phyloP scores from a whole-genome alignment of 768 basidiomycete genomes.

The Tylopilus cervinicoccineus region DNA sequence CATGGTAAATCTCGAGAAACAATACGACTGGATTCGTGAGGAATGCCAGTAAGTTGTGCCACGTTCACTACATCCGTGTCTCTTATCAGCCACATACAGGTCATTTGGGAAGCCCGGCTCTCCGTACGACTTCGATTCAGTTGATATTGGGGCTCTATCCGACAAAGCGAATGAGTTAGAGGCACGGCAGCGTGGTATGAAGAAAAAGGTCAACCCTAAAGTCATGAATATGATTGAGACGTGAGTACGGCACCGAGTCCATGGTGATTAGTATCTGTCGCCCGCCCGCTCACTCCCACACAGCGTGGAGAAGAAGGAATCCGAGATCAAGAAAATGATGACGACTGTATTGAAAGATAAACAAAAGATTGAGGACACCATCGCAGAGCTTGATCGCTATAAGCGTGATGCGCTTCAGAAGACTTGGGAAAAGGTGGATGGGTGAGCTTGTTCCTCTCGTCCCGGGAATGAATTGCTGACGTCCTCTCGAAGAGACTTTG shows the following conservation, averaged over 20 bases:
- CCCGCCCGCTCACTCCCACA: neutral
- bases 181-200: conserved; percentile 76
- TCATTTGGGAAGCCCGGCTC: conserved; percentile 80
- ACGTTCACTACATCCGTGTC: neutral
- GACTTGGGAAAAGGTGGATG: conserved; percentile 95
- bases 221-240: conserved; percentile 95
- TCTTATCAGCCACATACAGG: conserved; percentile 36
- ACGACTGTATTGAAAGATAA: conserved; percentile 87
- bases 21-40: conserved; percentile 83
- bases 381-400: conserved; percentile 88
- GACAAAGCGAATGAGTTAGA: conserved; percentile 73
- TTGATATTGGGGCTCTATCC: conserved; percentile 57
- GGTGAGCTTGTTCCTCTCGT: conserved; percentile 42
- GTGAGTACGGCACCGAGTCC: conserved; percentile 40
- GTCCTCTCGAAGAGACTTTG: conserved; percentile 71
- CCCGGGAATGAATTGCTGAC: neutral
- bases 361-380: conserved; percentile 90
- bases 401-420: conserved; percentile 91
- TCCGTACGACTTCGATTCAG: conserved; percentile 72
- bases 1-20: conserved; percentile 69
- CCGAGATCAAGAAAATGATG: conserved; percentile 84
- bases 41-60: conserved; percentile 70
- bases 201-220: conserved; percentile 94
- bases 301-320: conserved; percentile 93
- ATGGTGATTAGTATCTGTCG: neutral